phyloP scores from a whole-genome alignment of 768 basidiomycete species.

The Boletus coccyginus region DNA sequence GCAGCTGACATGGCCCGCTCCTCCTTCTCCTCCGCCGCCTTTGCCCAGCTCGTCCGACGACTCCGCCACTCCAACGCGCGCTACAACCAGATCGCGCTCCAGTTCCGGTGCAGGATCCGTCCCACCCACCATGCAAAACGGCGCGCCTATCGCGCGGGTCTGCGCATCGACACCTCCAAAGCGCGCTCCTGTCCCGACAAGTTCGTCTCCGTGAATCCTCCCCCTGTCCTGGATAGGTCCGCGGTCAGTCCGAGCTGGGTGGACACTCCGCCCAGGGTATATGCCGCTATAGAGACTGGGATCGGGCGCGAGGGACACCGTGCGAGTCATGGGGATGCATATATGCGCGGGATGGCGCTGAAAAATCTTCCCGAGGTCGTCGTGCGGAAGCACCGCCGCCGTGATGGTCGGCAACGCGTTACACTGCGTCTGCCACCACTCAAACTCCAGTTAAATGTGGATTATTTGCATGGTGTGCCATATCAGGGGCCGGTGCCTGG shows the following conservation, averaged over 20 bases:
- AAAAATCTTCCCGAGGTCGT: conserved; percentile 10
- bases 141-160: conserved; percentile 42
- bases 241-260: conserved; percentile 29
- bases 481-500: conserved; percentile 9
- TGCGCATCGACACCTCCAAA: conserved; percentile 40
- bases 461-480: background rate
- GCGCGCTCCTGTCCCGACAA: conserved; percentile 41
- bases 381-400: background rate
- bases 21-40: conserved; percentile 26
- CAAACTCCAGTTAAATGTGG: conserved; percentile 3
- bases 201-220: conserved; percentile 32
- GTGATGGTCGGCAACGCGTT: conserved; percentile 1
- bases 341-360: conserved; percentile 6
- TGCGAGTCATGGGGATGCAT: background rate
- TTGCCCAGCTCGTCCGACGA: conserved; percentile 39
- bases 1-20: conserved; percentile 19
- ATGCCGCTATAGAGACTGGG: background rate
- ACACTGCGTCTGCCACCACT: conserved; percentile 12
- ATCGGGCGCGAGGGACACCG: too few relatives aligned
- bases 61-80: conserved; percentile 45
- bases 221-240: conserved; percentile 30
- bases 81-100: conserved; percentile 38
- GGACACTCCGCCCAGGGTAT: background rate
- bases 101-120: conserved; percentile 34
- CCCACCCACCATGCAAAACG: conserved; percentile 47